These are phyloP conservation scores for Microthlaspi erraticum DNA, from an alignment of 345 rosid genomes.

Conservation along the genomic window DNA sequence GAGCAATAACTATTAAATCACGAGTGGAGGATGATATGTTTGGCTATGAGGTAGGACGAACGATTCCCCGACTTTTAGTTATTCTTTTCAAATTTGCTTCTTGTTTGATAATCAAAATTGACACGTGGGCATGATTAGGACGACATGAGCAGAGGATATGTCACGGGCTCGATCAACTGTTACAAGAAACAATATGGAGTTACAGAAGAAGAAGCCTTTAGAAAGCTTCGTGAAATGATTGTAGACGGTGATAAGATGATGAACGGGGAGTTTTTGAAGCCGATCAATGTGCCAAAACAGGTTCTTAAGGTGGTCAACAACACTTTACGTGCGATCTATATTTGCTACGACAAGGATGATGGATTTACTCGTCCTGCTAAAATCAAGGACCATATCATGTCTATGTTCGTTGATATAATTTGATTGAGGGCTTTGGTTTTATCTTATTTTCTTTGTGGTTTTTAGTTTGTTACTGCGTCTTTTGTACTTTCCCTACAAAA, in stretches of 20 bases:
- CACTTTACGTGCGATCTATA: not conserved
- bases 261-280: constrained; percentile 23
- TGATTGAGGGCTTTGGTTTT: not conserved
- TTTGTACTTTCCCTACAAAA: too few relatives aligned
- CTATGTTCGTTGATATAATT: not conserved
- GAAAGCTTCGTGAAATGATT: not conserved
- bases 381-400: not conserved
- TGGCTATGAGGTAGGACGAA: constrained; percentile 1
- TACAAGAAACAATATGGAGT: constrained; percentile 34
- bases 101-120: not conserved
- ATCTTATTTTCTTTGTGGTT: not conserved
- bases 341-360: not conserved
- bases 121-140: constrained; percentile 34
- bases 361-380: not conserved
- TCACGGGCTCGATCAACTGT: not conserved
- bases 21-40: not conserved
- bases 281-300: constrained; percentile 9
- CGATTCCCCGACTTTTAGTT: not conserved
- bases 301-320: not conserved
- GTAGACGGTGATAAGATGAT: not conserved
- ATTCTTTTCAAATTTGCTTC: too few relatives aligned
- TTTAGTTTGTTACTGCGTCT: too few relatives aligned
- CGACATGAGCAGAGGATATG: constrained; percentile 42
- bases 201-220: constrained; percentile 7
- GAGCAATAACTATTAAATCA: not conserved